Base-by-base conservation (phyloP, 2,329 filamentous ascomycete genomes). In the Pestalotiopsis sp. region DNA sequence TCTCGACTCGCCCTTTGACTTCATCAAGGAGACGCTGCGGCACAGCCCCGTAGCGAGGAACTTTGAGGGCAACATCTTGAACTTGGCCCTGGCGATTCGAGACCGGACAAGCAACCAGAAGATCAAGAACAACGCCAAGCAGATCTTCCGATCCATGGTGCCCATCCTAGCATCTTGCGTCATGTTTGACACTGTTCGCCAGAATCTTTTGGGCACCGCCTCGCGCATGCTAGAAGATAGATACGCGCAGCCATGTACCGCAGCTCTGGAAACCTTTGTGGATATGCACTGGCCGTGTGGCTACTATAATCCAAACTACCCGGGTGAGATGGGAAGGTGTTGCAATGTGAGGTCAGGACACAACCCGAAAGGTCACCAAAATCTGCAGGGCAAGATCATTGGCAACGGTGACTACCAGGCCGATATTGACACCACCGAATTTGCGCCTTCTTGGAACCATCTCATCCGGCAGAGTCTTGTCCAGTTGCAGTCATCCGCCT, bases 141-240 rank as follows among this genome's bases (percentile, higher is more conserved):
- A 76, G 27, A 78, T 78, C 1, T 78, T 78, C 62, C 71, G 75
- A 31, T 70, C 69, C 11, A 77, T 78, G 59, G 77, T 73, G 1
- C 77, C 77, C 4, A 76, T 78, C 75, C 77, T 78, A 66, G 75
- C 76, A 17, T 77, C 75, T 0, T 78, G 76, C 49, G 74, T 78
- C 64, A 78, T 78, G 76, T 73, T 78, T 27, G 77, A 78, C 61
- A 75, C 77, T 6, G 76, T 78, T 9, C 73, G 76, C 17, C 77
- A 78, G 60, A 75, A 77, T 45, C 67, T 78, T 38, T 75, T 77
- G 23, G 77, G 76, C 75, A 75, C 73, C n/a, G 74, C 77, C 45
- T 75, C 72, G 17, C 77, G 75, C 9, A 73, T 78, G 23, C 70
- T 78, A 2, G 74, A 78, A 57, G 76, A 78, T 49, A 72, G 74